A percentile compares a stretch with the other conserved stretches of the same genome.
These are phyloP conservation scores for Ascochyta fabae DNA, from an alignment of 2,329 filamentous ascomycete species.

Conservation along the genomic window DNA sequence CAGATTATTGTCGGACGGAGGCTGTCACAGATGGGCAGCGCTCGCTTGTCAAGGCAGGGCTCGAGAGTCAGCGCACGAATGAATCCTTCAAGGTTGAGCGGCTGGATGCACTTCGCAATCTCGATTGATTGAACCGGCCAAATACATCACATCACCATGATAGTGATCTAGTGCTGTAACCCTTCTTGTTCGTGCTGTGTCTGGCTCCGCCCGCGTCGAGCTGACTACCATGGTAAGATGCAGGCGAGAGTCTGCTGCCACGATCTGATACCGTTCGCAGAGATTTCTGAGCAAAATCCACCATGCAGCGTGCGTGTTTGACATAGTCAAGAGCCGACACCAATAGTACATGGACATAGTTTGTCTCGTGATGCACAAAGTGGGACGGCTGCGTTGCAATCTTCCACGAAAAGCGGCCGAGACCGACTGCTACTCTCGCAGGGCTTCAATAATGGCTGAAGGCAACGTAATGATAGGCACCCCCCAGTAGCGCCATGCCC, in stretches of 20 bases:
- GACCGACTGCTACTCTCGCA: constrained; percentile 26
- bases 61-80: constrained; percentile 13
- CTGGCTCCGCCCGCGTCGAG: constrained; percentile 11
- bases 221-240: constrained; percentile 20
- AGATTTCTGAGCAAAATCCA: constrained; percentile 21
- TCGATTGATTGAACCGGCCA: constrained; percentile 32
- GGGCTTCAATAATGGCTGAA: too few relatives aligned
- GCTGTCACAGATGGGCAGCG: constrained; percentile 36
- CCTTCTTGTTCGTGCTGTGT: constrained; percentile 17
- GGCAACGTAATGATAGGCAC: too few relatives aligned
- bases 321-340: constrained; percentile 27
- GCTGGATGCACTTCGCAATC: constrained; percentile 36
- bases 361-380: constrained; percentile 42
- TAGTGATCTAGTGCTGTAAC: background rate
- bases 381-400: constrained; percentile 26
- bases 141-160: constrained; percentile 16
- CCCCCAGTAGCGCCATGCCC: too few relatives aligned
- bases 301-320: constrained; percentile 15
- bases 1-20: constrained; percentile 44
- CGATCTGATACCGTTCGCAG: constrained; percentile 27
- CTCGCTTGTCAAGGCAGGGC: constrained; percentile 18
- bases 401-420: constrained; percentile 30
- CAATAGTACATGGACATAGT: constrained; percentile 20
- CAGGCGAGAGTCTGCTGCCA: constrained; percentile 26
- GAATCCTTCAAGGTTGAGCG: constrained; percentile 21